Conservation (phyloP, 2,329 filamentous ascomycete genomes). For the Penicillium digitatum region DNA sequence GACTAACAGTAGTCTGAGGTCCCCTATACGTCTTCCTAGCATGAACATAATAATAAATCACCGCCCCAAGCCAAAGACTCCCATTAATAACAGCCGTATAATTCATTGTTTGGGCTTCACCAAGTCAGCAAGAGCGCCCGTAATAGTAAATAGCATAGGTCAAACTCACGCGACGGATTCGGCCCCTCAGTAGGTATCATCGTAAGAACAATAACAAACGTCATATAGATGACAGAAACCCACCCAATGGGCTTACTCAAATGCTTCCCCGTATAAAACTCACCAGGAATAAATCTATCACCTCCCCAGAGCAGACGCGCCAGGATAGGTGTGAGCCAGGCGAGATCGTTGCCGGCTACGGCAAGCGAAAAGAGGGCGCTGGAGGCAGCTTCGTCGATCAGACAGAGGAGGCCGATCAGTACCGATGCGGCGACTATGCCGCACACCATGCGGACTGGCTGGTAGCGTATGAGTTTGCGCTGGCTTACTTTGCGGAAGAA, state of each 20-base stretch:
- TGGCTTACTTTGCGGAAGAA: conserved; percentile 56
- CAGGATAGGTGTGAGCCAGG: conserved; percentile 56
- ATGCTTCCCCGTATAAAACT: conserved; percentile 54
- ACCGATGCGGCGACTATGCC: conserved; percentile 51
- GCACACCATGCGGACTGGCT: conserved; percentile 56
- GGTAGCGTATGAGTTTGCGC: conserved; percentile 48
- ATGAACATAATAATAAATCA: conserved; percentile 54
- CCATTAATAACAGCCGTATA: conserved; percentile 60
- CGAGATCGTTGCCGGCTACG: conserved; percentile 58
- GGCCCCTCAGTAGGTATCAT: conserved; percentile 60
- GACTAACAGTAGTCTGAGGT: conserved; percentile 55
- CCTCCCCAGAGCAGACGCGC: conserved; percentile 56
- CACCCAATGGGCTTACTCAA: conserved; percentile 53
- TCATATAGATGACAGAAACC: conserved; percentile 51
- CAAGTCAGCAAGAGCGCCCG: background rate
- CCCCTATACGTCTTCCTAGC: conserved; percentile 59
- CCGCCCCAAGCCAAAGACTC: conserved; percentile 53
- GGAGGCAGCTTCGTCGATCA: conserved; percentile 55
- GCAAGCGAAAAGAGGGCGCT: conserved; percentile 51
- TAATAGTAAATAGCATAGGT: background rate
- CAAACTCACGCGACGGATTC: conserved; percentile 43
- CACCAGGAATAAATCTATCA: conserved; percentile 54
- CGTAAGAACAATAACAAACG: conserved; percentile 52
- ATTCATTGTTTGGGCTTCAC: conserved; percentile 51
- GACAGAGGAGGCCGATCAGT: conserved; percentile 54